phyloP scores from a whole-genome alignment of 345 rosid species.

The Melaleuca alternifolia region DNA sequence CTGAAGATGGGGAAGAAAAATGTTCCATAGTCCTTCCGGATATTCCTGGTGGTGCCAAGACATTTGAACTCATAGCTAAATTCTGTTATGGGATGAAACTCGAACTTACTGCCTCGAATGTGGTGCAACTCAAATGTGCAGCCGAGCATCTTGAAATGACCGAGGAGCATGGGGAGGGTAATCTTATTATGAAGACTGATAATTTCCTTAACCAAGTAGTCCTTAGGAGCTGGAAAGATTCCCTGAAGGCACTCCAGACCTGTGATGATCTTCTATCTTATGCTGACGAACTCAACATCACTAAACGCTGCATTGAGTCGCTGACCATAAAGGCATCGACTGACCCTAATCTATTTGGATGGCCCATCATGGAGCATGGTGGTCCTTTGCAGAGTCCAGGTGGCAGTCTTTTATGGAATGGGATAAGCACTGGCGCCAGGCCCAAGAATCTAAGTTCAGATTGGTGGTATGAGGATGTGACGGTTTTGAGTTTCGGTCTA shows the following conservation, averaged over 20 bases:
- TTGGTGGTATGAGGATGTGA: slow-evolving; percentile 98
- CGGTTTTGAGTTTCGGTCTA: slow-evolving; percentile 57
- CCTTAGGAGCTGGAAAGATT: slow-evolving; percentile 84
- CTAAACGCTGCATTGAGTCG: slow-evolving; percentile 72
- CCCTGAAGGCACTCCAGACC: slow-evolving; percentile 71
- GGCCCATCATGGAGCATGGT: slow-evolving; percentile 90
- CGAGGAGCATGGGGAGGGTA: slow-evolving; percentile 90
- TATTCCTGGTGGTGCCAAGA: slow-evolving; percentile 83
- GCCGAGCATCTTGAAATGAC: slow-evolving; percentile 91
- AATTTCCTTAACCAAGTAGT: slow-evolving; percentile 80
- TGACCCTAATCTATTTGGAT: slow-evolving; percentile 86
- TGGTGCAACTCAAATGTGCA: slow-evolving; percentile 72
- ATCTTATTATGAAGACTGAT: slow-evolving; percentile 73
- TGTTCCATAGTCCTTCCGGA: slow-evolving; percentile 45
- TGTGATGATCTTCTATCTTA: slow-evolving; percentile 54
- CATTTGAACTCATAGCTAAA: slow-evolving; percentile 89
- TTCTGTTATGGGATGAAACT: slow-evolving; percentile 97
- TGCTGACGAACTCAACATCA: slow-evolving; percentile 65
- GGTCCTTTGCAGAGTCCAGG: slow-evolving; percentile 99
- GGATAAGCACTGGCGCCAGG: slow-evolving; percentile 92
- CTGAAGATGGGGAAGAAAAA: slow-evolving; percentile 61
- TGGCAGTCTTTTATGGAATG: slow-evolving; percentile 95
- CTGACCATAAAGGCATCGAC: slow-evolving; percentile 67
- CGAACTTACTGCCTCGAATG: slow-evolving; percentile 82
- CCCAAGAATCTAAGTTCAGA: slow-evolving; percentile 63